phyloP scores from a whole-genome alignment of 2,329 filamentous ascomycete species.

The Keithomyces neogunnii region DNA sequence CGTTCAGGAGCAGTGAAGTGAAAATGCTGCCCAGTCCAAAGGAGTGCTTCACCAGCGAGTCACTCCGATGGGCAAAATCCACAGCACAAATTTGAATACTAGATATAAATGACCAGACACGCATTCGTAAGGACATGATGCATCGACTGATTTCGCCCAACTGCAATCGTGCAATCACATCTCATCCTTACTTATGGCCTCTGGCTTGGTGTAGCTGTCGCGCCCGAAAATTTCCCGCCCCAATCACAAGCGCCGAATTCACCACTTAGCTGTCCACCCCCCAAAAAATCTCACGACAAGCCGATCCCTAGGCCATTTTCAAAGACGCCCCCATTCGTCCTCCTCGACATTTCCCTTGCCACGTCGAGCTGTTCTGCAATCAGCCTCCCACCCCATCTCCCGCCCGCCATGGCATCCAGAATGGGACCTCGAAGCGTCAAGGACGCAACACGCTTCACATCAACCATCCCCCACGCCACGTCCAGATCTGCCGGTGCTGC shows the following conservation, averaged over 20 bases:
- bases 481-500: conserved; percentile 42
- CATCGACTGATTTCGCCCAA: background rate
- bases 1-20: too few species aligned
- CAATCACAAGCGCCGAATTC: conserved; percentile 25
- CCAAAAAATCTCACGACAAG: conserved; percentile 29
- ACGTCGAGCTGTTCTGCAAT: conserved; percentile 4
- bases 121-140: too few species aligned
- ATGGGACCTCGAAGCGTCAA: conserved; percentile 58
- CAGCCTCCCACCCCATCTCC: background rate
- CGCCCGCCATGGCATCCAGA: conserved; percentile 28
- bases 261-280: conserved; percentile 10
- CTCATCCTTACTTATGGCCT: background rate
- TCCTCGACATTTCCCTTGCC: background rate
- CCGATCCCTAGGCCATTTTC: conserved; percentile 1
- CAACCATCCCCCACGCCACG: conserved; percentile 52
- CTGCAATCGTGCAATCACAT: background rate
- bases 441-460: conserved; percentile 66
- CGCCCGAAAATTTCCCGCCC: conserved; percentile 26
- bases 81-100: too few species aligned
- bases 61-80: too few species aligned
- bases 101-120: too few species aligned
- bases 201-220: background rate
- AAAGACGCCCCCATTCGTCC: conserved; percentile 1
- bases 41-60: too few species aligned
- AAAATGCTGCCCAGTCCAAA: too few species aligned